Base-by-base conservation (phyloP, 805 yeast species). In the Zygotorulaspora sp. region DNA sequence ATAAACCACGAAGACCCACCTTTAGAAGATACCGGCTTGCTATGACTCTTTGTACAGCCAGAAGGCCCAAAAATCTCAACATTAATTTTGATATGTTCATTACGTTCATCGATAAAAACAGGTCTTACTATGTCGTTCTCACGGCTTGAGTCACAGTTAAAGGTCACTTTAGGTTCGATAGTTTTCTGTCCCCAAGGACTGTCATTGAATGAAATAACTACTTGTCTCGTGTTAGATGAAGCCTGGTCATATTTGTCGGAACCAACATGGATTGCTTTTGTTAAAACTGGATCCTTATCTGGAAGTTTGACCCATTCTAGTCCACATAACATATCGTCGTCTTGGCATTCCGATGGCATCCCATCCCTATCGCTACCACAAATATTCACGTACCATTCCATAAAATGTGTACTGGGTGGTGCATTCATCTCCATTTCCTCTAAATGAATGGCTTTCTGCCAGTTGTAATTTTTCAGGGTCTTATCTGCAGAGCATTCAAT, bases 261-360 rank as follows among this genome's bases (percentile, higher is more conserved):
- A 26, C 14, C 15, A 9, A n/a, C 14, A 21, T 84, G 77, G 35
- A 84, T 72, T 12, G 84, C 70, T 58, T 83, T 83, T 0, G 88
- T 67, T 17, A 74, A 62, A 2, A 76, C 43, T 3, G 76, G 60
- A 19, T 67, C 66, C 38, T 59, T 47, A 13, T 71, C 72, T n/a
- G 79, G 78, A 13, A 79, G 46, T 10, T 63, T 56, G 4, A 84
- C 70, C 8, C 66, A 52, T 16, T 83, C 78, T 12, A 83, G 53
- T 2, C 95, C 96, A 61, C 98, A 90, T 6, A 89, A 58, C 47
- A 83, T 84, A 1, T 89, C 76, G 45, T 81, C 78, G 32, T 65
- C 64, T 0, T 88, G 81, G 62, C 97, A 89, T 19, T 68, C 69
- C 5, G 66, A 56, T 0, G 61, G 56, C 3, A 50, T 55, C 8